Conservation (phyloP, 306 rosid species). For the Ormosia semicastrata region DNA sequence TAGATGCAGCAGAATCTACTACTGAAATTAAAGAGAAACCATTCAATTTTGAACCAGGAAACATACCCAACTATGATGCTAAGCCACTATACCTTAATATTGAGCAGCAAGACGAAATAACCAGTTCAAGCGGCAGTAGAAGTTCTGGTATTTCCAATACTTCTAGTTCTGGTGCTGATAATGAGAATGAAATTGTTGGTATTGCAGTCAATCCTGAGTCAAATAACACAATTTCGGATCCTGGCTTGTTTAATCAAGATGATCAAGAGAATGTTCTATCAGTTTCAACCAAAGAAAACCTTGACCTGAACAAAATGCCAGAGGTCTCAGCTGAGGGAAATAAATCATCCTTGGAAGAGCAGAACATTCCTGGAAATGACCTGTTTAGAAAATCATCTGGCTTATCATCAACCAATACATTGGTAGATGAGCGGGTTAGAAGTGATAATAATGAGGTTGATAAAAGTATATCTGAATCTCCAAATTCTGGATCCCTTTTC, state of each 20-base stretch:
- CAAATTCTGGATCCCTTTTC: conserved; percentile 59
- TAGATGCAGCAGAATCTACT: conserved; percentile 48
- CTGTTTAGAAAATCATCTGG: conserved; percentile 31
- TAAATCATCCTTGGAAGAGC: conserved; percentile 47
- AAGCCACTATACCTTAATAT: conserved; percentile 32
- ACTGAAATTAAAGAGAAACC: conserved; percentile 46
- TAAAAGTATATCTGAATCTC: conserved; percentile 51
- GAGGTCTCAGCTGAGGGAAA: conserved; percentile 46
- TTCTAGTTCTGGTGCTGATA: conserved; percentile 33
- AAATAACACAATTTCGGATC: conserved; percentile 38
- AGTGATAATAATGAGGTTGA: conserved; percentile 33
- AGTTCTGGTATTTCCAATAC: conserved; percentile 31
- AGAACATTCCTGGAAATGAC: conserved; percentile 33
- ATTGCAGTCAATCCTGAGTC: conserved; percentile 39
- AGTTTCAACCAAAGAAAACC: conserved; percentile 42
- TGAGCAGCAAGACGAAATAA: conserved; percentile 50
- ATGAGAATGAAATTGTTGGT: conserved; percentile 34
- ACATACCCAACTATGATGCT: conserved; percentile 36
- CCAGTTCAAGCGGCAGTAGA: conserved; percentile 35
- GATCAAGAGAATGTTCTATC: conserved; percentile 36
- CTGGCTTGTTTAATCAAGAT: conserved; percentile 33
- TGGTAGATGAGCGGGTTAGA: conserved; percentile 42
- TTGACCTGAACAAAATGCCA: conserved; percentile 36
- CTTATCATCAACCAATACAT: conserved; percentile 31
- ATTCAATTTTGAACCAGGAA: conserved; percentile 41